phyloP scores from a whole-genome alignment of 2,329 filamentous ascomycete species.

The Sordariomycetes sp. region DNA sequence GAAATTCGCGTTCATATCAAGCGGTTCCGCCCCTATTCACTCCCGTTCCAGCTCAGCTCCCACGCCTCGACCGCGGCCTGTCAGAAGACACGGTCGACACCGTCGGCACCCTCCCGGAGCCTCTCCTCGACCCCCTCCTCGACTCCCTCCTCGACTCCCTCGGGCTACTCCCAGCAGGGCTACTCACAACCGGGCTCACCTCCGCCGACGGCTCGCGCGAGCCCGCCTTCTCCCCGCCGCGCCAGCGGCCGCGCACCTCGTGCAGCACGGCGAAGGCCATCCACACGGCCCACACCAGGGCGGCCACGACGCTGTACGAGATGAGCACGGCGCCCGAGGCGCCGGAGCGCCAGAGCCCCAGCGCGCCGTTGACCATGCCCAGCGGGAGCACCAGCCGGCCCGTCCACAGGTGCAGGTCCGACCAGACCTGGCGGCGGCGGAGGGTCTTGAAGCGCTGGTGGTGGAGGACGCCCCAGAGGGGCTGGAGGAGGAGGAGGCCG shows the following conservation, averaged over 20 bases:
- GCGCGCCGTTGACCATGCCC: conserved; percentile 32
- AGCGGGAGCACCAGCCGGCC: conserved; percentile 26
- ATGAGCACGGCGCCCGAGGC: conserved; percentile 16
- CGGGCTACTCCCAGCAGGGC: neutral
- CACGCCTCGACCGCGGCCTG: neutral
- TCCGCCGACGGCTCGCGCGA: too few species aligned
- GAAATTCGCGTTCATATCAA: neutral
- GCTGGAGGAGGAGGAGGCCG: conserved; percentile 26
- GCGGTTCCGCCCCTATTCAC: neutral
- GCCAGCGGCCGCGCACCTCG: neutral
- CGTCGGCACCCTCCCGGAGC: neutral
- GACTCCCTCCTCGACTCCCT: too few species aligned
- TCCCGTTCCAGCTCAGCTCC: neutral
- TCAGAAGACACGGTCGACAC: neutral
- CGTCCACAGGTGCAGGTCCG: conserved; percentile 29
- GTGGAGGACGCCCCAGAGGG: conserved; percentile 28
- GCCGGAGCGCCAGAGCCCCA: conserved; percentile 27
- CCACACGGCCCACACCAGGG: conserved; percentile 25
- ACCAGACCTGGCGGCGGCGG: conserved; percentile 26
- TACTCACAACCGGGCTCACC: neutral
- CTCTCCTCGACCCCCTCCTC: too few species aligned
- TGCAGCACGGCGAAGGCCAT: conserved; percentile 16
- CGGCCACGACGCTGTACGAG: conserved; percentile 27
- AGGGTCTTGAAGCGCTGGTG: conserved; percentile 27
- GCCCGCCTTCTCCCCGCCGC: neutral